phyloP scores from a whole-genome alignment of 1,284 basidiomycete species.

The Phellopilus nigrolimitatus region DNA sequence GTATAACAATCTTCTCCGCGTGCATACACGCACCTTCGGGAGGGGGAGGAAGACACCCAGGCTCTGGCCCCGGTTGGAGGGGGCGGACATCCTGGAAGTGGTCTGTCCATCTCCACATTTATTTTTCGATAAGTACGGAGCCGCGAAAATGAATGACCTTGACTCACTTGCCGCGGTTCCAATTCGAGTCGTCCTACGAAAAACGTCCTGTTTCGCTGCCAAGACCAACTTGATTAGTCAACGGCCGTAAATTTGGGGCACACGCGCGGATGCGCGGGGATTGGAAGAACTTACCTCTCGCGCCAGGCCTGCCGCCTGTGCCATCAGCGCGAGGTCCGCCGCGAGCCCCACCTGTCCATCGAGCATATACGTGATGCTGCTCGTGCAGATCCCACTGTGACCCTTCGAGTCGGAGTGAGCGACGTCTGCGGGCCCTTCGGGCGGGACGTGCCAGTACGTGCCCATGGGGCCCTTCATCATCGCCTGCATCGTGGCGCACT shows the following conservation, averaged over 20 bases:
- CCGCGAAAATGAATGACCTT: neutral
- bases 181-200: constrained; percentile 53
- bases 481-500: constrained; percentile 48
- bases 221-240: no score
- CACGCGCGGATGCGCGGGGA: no score
- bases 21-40: constrained; percentile 42
- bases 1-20: neutral
- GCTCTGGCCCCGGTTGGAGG: constrained; percentile 60
- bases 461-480: constrained; percentile 41
- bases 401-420: constrained; percentile 38
- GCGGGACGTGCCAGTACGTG: constrained; percentile 46
- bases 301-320: constrained; percentile 60
- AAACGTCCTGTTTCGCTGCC: constrained; percentile 47
- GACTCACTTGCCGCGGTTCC: constrained; percentile 64
- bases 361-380: constrained; percentile 65
- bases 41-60: constrained; percentile 55
- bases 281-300: constrained; percentile 41
- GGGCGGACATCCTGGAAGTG: constrained; percentile 54
- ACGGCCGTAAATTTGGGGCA: no score
- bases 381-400: constrained; percentile 41
- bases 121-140: neutral
- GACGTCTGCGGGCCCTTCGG: constrained; percentile 42
- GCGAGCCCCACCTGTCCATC: constrained; percentile 59
- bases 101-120: constrained; percentile 50
- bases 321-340: constrained; percentile 59